Evolutionary conservation across 2,329 filamentous ascomycete genomes (phyloP), one percentile per base, ranked within the genome.

Genomic region (Elsinoe necatrix): DNA sequence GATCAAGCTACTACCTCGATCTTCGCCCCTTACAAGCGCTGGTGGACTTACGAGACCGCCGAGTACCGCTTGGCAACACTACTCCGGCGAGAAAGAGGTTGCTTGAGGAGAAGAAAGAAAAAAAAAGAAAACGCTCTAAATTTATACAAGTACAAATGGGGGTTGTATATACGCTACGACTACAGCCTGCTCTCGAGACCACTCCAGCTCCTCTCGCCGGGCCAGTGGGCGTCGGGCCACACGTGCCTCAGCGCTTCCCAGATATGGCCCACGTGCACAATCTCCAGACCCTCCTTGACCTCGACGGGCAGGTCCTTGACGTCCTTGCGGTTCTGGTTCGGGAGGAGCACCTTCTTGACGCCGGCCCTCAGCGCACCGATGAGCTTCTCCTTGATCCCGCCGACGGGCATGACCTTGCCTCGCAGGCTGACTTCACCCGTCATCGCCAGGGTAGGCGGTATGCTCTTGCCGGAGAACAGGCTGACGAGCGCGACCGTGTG

Each of bases 311-410:
- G 77, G 72, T 97, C 92, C 71, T 87, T 87, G 58, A 87, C 86
- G 68, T 98, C 93, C 73, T 97, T 97, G 61, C 85, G 81, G 70
- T 98, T 98, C 63, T 88, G 86, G 29, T 85, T 81, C 2, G 93
- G 93, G 6, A 98, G 76, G 59, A 98, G 71, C 6, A 98, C 92
- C 29, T 89, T 92, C 79, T 95, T 95, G 60, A 98, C 92, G 25
- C 93, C 93, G 1, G 93, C 93, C 56, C 92, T 81, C 67, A 95
- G 77, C 7, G 93, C 93, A 20, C 93, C 93, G 67, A 98, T 97
- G 55, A 97, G 79, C 72, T 98, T 98, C 81, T 98, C 92, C 74
- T 97, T 96, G 75, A 98, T 97, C 16, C 93, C 93, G 55, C 93
- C 93, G 34, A 98, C 93, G 23, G 92, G 89, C 72, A 93, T 89